Evolutionary conservation across 352 stramenopile species (phyloP).

Genomic region (Globisporangium heterothallicum): DNA sequence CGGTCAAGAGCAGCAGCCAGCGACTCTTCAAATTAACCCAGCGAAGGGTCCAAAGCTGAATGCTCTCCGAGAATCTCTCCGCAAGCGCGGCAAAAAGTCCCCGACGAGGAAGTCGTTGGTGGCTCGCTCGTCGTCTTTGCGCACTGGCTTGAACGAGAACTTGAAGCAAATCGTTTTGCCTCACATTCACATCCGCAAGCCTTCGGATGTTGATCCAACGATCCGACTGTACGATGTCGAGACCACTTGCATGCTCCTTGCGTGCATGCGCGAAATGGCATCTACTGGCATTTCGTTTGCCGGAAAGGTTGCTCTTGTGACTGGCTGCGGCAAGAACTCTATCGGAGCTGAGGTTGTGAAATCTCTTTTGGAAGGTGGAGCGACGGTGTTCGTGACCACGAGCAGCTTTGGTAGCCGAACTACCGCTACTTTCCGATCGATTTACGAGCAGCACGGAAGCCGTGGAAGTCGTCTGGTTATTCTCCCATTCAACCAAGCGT

Average conservation of each 20-base stretch:
- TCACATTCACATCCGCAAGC: slow-evolving; percentile 74
- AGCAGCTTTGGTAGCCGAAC: slow-evolving; percentile 66
- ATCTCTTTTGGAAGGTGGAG: slow-evolving; percentile 77
- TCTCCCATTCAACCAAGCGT: slow-evolving; percentile 84
- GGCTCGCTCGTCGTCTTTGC: slow-evolving; percentile 41
- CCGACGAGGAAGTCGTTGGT: slow-evolving; percentile 25
- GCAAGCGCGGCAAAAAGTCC: slow-evolving; percentile 30
- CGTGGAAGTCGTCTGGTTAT: slow-evolving; percentile 74
- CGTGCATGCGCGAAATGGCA: slow-evolving; percentile 84
- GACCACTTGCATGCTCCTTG: slow-evolving; percentile 68
- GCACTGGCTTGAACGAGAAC: slow-evolving; percentile 50
- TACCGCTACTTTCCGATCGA: slow-evolving; percentile 58
- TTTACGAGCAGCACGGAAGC: slow-evolving; percentile 84
- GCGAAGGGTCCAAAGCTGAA: slow-evolving; percentile 51
- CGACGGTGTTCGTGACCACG: slow-evolving; percentile 82
- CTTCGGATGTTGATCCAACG: slow-evolving; percentile 66
- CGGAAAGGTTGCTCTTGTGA: slow-evolving; percentile 82
- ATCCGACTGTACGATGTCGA: slow-evolving; percentile 81
- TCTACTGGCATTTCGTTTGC: slow-evolving; percentile 78
- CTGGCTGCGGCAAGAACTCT: slow-evolving; percentile 78
- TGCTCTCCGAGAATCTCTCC: slow-evolving; percentile 48
- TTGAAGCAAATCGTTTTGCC: slow-evolving; percentile 63
- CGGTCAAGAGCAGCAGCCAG: slow-evolving; percentile 11
- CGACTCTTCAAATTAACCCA: slow-evolving; percentile 17
- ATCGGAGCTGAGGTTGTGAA: slow-evolving; percentile 84